A percentile compares a stretch with the other conserved stretches of the same genome.
Evolutionary conservation across 2,329 filamentous ascomycete genomes (phyloP).

Genomic region (Colletotrichum sp.): DNA sequence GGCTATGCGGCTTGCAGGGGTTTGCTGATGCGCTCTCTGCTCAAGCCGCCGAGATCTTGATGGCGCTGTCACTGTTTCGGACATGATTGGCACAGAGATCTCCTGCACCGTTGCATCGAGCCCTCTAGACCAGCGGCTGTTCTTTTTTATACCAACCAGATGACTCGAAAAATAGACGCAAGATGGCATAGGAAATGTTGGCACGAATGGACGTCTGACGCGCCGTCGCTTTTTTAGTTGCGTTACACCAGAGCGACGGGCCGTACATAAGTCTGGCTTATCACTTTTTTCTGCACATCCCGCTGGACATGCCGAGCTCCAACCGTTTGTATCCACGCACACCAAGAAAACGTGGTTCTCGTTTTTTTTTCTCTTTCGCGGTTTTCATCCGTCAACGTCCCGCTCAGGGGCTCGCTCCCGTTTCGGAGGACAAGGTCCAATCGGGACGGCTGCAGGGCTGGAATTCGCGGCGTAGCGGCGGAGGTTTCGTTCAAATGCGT

Average conservation of each 20-base stretch:
- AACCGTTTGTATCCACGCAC: neutral
- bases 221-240: neutral
- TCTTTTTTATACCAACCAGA: neutral
- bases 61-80: constrained; percentile 6
- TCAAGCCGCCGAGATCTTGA: constrained; percentile 17
- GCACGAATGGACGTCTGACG: neutral
- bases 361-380: neutral
- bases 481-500: constrained; percentile 8
- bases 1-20: neutral
- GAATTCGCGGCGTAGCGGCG: neutral
- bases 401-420: neutral
- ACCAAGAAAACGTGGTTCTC: neutral
- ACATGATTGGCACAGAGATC: constrained; percentile 11
- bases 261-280: neutral
- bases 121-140: neutral
- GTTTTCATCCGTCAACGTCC: neutral
- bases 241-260: neutral
- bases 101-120: constrained; percentile 4
- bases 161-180: neutral
- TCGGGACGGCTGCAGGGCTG: neutral
- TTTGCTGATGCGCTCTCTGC: neutral
- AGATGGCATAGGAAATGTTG: neutral
- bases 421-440: constrained; percentile 1
- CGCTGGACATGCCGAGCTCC: neutral
- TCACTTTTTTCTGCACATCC: neutral